phyloP scores from a whole-genome alignment of 2,329 filamentous ascomycete species.

The Claviceps sp. region DNA sequence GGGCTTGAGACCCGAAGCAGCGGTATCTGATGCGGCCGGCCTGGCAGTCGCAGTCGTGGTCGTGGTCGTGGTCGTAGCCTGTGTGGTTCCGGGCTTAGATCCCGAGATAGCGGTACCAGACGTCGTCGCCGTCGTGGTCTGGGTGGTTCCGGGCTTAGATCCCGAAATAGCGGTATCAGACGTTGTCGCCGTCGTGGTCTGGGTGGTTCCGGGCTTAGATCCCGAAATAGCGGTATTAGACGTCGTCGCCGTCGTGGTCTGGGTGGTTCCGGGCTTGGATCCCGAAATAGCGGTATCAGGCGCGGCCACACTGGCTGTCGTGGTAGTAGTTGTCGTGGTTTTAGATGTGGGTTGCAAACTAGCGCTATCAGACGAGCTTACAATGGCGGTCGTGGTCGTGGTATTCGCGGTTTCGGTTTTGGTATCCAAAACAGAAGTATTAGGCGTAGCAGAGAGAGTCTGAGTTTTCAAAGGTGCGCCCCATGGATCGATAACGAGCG shows the following conservation, averaged over 20 bases:
- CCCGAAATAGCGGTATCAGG: constrained; percentile 25
- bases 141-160: constrained; percentile 7
- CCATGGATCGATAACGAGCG: constrained; percentile 36
- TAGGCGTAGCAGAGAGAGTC: constrained; percentile 24
- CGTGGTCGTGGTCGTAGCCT: too few relatives aligned
- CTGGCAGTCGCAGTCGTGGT: constrained; percentile 9
- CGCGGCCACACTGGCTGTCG: constrained; percentile 15
- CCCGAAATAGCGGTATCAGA: constrained; percentile 25
- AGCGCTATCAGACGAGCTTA: constrained; percentile 17
- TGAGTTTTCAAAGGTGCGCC: constrained; percentile 31
- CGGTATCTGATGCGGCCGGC: constrained; percentile 22
- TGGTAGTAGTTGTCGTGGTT: constrained; percentile 16
- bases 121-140: too few relatives aligned
- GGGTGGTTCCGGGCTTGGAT: constrained; percentile 22
- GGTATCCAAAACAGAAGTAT: too few relatives aligned
- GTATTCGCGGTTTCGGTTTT: too few relatives aligned
- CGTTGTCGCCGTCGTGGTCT: constrained; percentile 9
- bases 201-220: constrained; percentile 22
- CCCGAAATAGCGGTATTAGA: constrained; percentile 25
- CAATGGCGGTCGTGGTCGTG: too few relatives aligned
- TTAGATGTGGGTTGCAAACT: constrained; percentile 23
- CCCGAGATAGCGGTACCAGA: constrained; percentile 23
- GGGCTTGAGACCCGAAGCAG: constrained; percentile 22
- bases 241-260: constrained; percentile 9
- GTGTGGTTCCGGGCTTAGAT: constrained; percentile 22